Conservation (phyloP, 2,329 filamentous ascomycete species). For the Pestalotiopsis sp. region DNA sequence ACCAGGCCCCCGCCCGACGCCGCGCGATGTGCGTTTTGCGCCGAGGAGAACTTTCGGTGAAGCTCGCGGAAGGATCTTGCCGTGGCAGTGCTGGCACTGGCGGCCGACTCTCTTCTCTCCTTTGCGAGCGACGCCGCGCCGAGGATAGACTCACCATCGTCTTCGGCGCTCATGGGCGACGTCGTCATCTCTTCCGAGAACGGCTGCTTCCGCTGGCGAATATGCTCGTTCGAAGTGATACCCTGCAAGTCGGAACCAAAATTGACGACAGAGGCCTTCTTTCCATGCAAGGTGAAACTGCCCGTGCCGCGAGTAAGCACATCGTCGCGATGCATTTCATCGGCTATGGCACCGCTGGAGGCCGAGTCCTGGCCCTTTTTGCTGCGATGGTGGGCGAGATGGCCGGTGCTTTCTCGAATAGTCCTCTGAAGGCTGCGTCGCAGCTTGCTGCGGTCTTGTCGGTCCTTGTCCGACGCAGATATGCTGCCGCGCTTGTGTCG, state of each 20-base stretch:
- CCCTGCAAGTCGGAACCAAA: constrained; percentile 90
- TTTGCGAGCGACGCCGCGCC: constrained; percentile 43
- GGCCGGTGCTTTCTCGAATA: constrained; percentile 76
- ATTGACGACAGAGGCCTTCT: constrained; percentile 97
- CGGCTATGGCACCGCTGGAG: constrained; percentile 55
- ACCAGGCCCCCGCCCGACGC: constrained; percentile 41
- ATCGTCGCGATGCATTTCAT: constrained; percentile 59
- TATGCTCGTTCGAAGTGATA: constrained; percentile 72
- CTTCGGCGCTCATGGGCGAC: constrained; percentile 40
- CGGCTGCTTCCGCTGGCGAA: constrained; percentile 62
- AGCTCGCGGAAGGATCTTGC: constrained; percentile 66
- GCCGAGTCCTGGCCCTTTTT: constrained; percentile 76
- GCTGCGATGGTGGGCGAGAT: constrained; percentile 68
- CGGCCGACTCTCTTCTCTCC: constrained; percentile 60
- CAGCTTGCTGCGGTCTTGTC: constrained; percentile 66
- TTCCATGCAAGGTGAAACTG: constrained; percentile 95
- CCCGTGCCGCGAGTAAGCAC: constrained; percentile 77
- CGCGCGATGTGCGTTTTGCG: constrained; percentile 34
- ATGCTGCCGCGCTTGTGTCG: constrained; percentile 36
- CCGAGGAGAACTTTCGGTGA: constrained; percentile 60
- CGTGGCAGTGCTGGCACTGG: constrained; percentile 68
- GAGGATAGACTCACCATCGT: constrained; percentile 57
- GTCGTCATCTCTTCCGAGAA: constrained; percentile 42
- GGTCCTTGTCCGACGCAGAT: constrained; percentile 40
- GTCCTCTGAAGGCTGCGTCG: constrained; percentile 89